A percentile compares a stretch with the other conserved stretches of the same genome.
Evolutionary conservation across 495 filamentous ascomycete species (phyloP).

Genomic region (Usnea hakonensis): DNA sequence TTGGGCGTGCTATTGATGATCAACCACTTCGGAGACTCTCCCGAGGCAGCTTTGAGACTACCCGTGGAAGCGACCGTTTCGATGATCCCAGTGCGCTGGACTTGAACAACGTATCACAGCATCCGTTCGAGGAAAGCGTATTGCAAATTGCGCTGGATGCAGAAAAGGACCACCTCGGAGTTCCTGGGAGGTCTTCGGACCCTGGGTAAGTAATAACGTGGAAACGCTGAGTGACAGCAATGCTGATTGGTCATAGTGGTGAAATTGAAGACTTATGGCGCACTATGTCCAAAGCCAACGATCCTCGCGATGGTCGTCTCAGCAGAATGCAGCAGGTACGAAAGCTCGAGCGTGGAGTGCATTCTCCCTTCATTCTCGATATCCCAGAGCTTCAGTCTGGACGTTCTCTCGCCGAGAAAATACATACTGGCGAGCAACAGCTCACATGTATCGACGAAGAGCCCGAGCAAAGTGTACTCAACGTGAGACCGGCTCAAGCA

Average conservation of each 20-base stretch:
- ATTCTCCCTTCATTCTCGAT: conserved; percentile 13
- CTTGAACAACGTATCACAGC: conserved; percentile 18
- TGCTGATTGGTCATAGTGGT: conserved; percentile 36
- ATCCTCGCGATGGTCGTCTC: neutral
- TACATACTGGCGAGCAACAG: conserved; percentile 20
- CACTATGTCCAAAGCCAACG: conserved; percentile 32
- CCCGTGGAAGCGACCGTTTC: conserved; percentile 57
- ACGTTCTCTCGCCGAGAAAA: conserved; percentile 4
- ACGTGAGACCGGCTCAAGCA: neutral
- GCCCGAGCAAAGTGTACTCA: neutral
- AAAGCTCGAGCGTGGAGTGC: neutral
- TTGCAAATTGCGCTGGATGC: conserved; percentile 25
- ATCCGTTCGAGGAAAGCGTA: conserved; percentile 12
- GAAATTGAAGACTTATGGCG: conserved; percentile 42
- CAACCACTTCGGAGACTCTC: conserved; percentile 40
- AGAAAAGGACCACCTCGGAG: conserved; percentile 33
- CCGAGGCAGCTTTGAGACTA: conserved; percentile 48
- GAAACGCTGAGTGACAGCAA: neutral
- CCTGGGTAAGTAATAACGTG: conserved; percentile 15
- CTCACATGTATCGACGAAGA: neutral
- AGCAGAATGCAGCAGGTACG: neutral
- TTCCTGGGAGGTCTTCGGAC: conserved; percentile 30
- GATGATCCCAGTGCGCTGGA: conserved; percentile 39
- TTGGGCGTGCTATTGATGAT: conserved; percentile 46
- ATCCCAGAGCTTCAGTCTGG: conserved; percentile 8